Conservation (phyloP, 1,139 yeast genomes). For the Wickerhamiella pararugosa region DNA sequence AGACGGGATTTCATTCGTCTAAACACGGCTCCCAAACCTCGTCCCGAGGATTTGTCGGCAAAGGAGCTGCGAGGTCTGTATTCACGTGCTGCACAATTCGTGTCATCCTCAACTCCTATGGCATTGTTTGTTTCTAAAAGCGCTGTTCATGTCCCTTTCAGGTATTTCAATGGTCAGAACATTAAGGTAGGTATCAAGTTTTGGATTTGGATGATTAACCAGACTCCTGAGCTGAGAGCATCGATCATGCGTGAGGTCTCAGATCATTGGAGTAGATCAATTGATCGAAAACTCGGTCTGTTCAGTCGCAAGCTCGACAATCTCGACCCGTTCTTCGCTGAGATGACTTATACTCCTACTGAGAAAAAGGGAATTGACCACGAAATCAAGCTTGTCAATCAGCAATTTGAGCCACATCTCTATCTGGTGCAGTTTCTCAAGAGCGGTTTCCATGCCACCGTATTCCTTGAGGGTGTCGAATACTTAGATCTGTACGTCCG, state of each 20-base stretch:
- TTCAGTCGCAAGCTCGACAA: conserved; percentile 47
- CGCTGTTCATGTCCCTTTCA: conserved; percentile 56
- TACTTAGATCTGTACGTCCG: conserved; percentile 55
- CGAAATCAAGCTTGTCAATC: conserved; percentile 34
- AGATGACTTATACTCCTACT: conserved; percentile 86
- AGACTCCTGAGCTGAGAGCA: conserved; percentile 42
- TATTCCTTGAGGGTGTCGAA: conserved; percentile 52
- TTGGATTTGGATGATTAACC: conserved; percentile 74
- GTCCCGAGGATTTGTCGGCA: conserved; percentile 1
- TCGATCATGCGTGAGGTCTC: conserved; percentile 57
- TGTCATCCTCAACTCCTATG: conserved; percentile 5
- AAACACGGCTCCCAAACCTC: conserved; percentile 1
- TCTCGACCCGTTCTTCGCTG: conserved; percentile 45
- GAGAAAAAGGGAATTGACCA: conserved; percentile 46
- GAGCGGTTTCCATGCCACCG: conserved; percentile 73
- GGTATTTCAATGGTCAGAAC: conserved; percentile 41
- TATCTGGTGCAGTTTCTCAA: conserved; percentile 52
- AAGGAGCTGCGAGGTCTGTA: conserved; percentile 7
- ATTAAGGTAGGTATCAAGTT: conserved; percentile 56
- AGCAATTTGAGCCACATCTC: conserved; percentile 58
- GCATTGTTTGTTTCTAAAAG: conserved; percentile 11
- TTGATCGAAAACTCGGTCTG: conserved; percentile 46
- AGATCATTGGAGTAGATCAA: conserved; percentile 51
- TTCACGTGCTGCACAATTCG: conserved; percentile 5
- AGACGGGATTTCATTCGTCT: conserved; percentile 2